Conservation (phyloP, 2,329 filamentous ascomycete species). For the Leptographium galeiforme region DNA sequence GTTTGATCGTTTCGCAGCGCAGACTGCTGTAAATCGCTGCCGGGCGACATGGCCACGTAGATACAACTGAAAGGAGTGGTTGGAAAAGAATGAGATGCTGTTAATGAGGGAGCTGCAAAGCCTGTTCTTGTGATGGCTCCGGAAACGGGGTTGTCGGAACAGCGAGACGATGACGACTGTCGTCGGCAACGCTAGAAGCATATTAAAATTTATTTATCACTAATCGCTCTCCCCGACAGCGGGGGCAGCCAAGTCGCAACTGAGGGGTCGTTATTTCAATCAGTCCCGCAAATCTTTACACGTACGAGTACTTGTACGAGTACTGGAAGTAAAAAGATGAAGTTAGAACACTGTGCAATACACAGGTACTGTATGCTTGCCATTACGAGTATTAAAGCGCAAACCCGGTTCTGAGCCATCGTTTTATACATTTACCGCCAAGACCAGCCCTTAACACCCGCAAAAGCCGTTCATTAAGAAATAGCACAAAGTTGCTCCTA, state of each 20-base stretch:
- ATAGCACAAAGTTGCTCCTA: no score
- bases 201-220: neutral
- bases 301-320: no score
- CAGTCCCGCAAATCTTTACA: neutral
- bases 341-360: neutral
- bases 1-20: neutral
- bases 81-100: neutral
- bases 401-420: no score
- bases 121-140: neutral
- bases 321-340: neutral
- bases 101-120: neutral
- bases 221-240: neutral
- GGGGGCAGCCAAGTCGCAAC: neutral
- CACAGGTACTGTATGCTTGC: no score
- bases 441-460: no score
- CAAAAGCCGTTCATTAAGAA: no score
- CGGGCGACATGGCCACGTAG: neutral
- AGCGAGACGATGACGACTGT: neutral
- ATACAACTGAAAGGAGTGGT: neutral
- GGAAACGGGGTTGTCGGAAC: neutral
- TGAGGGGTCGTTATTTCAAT: neutral
- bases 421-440: no score
- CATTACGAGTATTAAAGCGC: no score
- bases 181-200: neutral
- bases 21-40: neutral